These are phyloP conservation scores for Suillus clintonianus DNA, from an alignment of 768 basidiomycete genomes.

Conservation along the genomic window DNA sequence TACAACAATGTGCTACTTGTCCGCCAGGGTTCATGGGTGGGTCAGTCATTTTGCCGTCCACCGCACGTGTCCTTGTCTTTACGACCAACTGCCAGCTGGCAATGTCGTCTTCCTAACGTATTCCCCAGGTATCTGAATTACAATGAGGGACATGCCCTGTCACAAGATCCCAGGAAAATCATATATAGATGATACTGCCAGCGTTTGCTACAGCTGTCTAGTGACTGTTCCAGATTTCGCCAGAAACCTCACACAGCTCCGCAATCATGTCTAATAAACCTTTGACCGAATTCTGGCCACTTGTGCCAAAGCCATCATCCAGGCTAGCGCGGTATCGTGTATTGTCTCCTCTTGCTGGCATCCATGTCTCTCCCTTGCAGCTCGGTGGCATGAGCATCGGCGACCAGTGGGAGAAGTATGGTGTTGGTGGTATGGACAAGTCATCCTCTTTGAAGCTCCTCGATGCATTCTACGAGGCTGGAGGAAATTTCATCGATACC, in stretches of 20 bases:
- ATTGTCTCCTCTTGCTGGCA: constrained; percentile 41
- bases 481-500: constrained; percentile 53
- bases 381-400: constrained; percentile 54
- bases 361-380: constrained; percentile 52
- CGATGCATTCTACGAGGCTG: constrained; percentile 45
- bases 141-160: too few species aligned
- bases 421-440: constrained; percentile 46
- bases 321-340: constrained; percentile 39
- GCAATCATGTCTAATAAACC: too few species aligned
- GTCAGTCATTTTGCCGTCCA: too few species aligned
- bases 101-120: too few species aligned
- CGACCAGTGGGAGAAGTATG: constrained; percentile 39
- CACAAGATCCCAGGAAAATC: background rate
- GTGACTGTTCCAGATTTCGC: background rate
- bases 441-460: constrained; percentile 45
- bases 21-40: too few species aligned
- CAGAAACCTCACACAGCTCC: background rate
- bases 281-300: constrained; percentile 3
- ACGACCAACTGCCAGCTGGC: too few species aligned
- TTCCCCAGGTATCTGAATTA: too few species aligned
- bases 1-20: too few species aligned
- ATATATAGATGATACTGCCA: background rate
- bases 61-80: too few species aligned
- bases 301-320: constrained; percentile 30
- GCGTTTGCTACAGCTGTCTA: background rate